Percentiles rank a stretch among this genome's conserved stretches.
These are phyloP conservation scores for Fusarium mangiferae DNA, from an alignment of 2,329 filamentous ascomycete species.

Conservation along the genomic window DNA sequence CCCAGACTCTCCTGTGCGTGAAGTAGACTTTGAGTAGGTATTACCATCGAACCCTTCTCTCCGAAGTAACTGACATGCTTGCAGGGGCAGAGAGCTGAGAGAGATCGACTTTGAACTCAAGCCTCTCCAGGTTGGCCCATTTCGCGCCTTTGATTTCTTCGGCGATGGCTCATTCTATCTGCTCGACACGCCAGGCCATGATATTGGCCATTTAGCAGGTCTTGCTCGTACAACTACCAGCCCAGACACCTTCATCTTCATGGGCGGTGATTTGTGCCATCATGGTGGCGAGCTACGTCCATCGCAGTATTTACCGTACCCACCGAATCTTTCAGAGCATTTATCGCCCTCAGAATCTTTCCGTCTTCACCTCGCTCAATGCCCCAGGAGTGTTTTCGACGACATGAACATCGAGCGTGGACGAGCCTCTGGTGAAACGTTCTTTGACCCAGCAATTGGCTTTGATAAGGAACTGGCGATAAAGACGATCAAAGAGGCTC, in stretches of 20 bases:
- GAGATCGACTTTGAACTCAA: slow-evolving; percentile 18
- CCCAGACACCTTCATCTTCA: slow-evolving; percentile 1
- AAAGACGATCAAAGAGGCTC: slow-evolving; percentile 1
- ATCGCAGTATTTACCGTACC: background rate
- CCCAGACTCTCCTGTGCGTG: background rate
- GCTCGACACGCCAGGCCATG: slow-evolving; percentile 23
- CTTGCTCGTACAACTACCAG: slow-evolving; percentile 15
- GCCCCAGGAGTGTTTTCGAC: background rate
- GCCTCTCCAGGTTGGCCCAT: background rate
- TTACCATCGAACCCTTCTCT: fast-evolving
- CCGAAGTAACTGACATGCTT: fast-evolving
- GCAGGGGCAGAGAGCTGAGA: background rate
- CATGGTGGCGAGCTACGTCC: slow-evolving; percentile 14
- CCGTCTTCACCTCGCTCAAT: background rate
- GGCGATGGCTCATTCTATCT: slow-evolving; percentile 28
- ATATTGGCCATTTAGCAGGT: slow-evolving; percentile 15
- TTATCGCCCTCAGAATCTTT: slow-evolving; percentile 5
- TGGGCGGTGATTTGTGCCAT: slow-evolving; percentile 19
- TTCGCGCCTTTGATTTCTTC: slow-evolving; percentile 27
- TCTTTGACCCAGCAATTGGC: slow-evolving; percentile 11
- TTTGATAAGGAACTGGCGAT: background rate
- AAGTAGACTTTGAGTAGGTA: slow-evolving; percentile 18
- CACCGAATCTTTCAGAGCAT: background rate
- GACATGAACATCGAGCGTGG: slow-evolving; percentile 4
- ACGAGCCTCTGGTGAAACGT: background rate